phyloP scores from a whole-genome alignment of 1,284 basidiomycete species.

The Peniophora sp. region DNA sequence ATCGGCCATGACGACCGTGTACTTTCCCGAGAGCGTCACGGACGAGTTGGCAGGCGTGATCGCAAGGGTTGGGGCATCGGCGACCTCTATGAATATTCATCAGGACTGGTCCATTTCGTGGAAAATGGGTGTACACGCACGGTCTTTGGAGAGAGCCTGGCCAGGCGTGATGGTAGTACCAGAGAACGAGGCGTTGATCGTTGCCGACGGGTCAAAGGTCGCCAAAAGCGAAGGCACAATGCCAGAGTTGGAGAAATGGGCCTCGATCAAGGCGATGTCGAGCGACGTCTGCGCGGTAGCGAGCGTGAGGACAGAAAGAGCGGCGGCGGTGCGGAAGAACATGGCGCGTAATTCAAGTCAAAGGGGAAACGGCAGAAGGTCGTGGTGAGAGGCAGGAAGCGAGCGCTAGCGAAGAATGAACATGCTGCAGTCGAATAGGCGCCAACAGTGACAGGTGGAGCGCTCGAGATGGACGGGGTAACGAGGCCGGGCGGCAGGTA shows the following conservation, averaged over 20 bases:
- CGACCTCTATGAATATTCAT: constrained; percentile 35
- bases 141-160: constrained; percentile 45
- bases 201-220: constrained; percentile 47
- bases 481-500: too few species aligned
- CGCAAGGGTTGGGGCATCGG: constrained; percentile 40
- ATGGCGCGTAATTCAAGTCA: constrained; percentile 16
- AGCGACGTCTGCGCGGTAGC: constrained; percentile 33
- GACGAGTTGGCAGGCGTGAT: constrained; percentile 40
- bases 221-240: constrained; percentile 52
- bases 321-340: constrained; percentile 19
- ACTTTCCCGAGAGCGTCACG: constrained; percentile 34
- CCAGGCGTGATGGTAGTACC: constrained; percentile 45
- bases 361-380: constrained; percentile 10
- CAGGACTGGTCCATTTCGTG: constrained; percentile 9
- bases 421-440: too few species aligned
- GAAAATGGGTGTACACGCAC: constrained; percentile 28
- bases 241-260: constrained; percentile 49
- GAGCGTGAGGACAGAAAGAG: constrained; percentile 31
- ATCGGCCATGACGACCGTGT: constrained; percentile 69
- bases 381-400: constrained; percentile 8
- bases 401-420: too few species aligned
- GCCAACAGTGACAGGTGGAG: constrained; percentile 1
- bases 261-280: constrained; percentile 45
- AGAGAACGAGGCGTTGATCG: constrained; percentile 45
- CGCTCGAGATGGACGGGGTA: too few species aligned